Percentiles rank a stretch among this genome's conserved stretches.
Conservation (phyloP, 2,329 filamentous ascomycete genomes). For the Hyphodiscus sp. region DNA sequence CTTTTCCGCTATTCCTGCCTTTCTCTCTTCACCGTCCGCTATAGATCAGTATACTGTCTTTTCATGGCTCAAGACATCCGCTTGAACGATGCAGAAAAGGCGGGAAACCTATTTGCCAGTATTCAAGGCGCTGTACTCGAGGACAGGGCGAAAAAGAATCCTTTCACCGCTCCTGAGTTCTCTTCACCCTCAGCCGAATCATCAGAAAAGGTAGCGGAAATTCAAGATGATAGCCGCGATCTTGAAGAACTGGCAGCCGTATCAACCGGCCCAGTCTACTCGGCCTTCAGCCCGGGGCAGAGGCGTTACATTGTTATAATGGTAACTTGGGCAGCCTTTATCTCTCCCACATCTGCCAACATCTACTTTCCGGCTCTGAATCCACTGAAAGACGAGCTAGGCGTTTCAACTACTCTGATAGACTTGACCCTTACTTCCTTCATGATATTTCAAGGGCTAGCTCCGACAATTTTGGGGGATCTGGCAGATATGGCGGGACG, state of each 20-base stretch:
- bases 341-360: constrained; percentile 29
- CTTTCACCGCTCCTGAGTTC: background rate
- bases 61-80: constrained; percentile 19
- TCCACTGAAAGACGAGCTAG: constrained; percentile 27
- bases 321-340: constrained; percentile 39
- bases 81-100: constrained; percentile 16
- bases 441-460: constrained; percentile 51
- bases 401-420: constrained; percentile 27
- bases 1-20: background rate
- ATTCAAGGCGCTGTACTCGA: constrained; percentile 13
- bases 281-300: constrained; percentile 26
- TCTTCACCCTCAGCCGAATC: constrained; percentile 5
- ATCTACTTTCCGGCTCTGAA: constrained; percentile 30
- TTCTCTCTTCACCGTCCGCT: constrained; percentile 5
- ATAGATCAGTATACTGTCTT: constrained; percentile 9
- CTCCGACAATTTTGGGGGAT: constrained; percentile 50
- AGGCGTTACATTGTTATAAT: constrained; percentile 48
- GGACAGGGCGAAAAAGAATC: constrained; percentile 2
- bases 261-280: constrained; percentile 26
- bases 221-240: constrained; percentile 19
- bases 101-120: constrained; percentile 12
- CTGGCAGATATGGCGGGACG: constrained; percentile 51
- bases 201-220: constrained; percentile 9
- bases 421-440: constrained; percentile 29
- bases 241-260: constrained; percentile 26